Evolutionary conservation across 2,329 filamentous ascomycete genomes (phyloP).

Genomic region (Cadophora sp.): DNA sequence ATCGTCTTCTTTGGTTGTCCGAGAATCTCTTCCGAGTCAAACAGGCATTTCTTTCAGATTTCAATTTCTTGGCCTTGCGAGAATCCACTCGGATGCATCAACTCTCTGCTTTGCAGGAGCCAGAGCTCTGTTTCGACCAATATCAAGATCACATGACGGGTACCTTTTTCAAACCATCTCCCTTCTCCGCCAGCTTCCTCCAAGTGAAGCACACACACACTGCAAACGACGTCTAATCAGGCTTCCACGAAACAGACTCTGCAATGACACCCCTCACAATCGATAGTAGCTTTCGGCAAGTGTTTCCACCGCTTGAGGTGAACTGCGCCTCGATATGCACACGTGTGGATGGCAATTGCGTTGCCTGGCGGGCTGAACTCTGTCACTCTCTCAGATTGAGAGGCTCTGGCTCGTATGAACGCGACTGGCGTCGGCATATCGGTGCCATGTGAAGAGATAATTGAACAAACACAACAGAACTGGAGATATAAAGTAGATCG

Average conservation of each 20-base stretch:
- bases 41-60: too few relatives aligned
- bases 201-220: not conserved
- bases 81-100: too few relatives aligned
- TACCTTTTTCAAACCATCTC: too few relatives aligned
- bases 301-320: not conserved
- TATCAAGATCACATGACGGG: not conserved
- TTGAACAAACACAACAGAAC: too few relatives aligned
- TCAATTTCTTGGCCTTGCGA: too few relatives aligned
- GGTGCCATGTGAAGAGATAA: not conserved
- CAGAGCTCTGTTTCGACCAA: too few relatives aligned
- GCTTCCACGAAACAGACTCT: conserved; percentile 1
- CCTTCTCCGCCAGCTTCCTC: too few relatives aligned
- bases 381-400: not conserved
- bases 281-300: conserved; percentile 12
- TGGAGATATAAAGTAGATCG: not conserved
- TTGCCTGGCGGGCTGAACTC: conserved; percentile 14
- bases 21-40: too few relatives aligned
- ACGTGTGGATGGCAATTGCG: conserved; percentile 13
- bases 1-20: too few relatives aligned
- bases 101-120: too few relatives aligned
- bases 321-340: conserved; percentile 18
- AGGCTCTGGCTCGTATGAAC: not conserved
- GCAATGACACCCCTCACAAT: conserved; percentile 2
- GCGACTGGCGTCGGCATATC: not conserved
- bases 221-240: conserved; percentile 10